A percentile compares a stretch with the other conserved stretches of the same genome.
Evolutionary conservation across 192 early-diverging fungal genomes (phyloP).

Genomic region (Geranomyces michiganensis): DNA sequence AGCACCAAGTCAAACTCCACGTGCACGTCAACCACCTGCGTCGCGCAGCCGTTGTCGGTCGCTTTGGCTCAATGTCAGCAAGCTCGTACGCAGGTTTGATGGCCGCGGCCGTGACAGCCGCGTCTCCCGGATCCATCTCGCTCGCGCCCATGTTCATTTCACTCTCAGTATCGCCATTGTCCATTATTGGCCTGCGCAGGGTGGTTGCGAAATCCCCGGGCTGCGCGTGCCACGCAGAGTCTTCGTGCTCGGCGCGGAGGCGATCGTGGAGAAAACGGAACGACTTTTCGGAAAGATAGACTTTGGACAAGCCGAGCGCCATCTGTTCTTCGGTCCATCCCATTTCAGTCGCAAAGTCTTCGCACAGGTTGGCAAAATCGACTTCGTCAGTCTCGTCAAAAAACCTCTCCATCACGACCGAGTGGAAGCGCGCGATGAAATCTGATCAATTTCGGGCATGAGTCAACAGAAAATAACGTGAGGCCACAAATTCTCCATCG

Average conservation of each 20-base stretch:
- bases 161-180: slow-evolving; percentile 24
- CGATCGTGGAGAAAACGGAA: slow-evolving; percentile 37
- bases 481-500: too few species aligned
- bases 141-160: slow-evolving; percentile 4
- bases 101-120: background rate
- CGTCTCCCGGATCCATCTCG: background rate
- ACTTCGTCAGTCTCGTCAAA: slow-evolving; percentile 19
- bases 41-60: background rate
- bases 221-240: slow-evolving; percentile 16
- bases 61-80: slow-evolving; percentile 13
- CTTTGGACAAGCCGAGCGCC: slow-evolving; percentile 27
- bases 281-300: slow-evolving; percentile 38
- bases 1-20: slow-evolving; percentile 82
- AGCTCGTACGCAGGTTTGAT: slow-evolving; percentile 13
- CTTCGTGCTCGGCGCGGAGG: slow-evolving; percentile 27
- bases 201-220: slow-evolving; percentile 8
- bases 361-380: slow-evolving; percentile 23
- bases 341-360: slow-evolving; percentile 33
- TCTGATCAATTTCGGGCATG: background rate
- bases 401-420: slow-evolving; percentile 4
- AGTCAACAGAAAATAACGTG: background rate
- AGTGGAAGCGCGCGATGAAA: slow-evolving; percentile 28
- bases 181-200: slow-evolving; percentile 15
- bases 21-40: slow-evolving; percentile 65
- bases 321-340: slow-evolving; percentile 32